Percentiles rank a stretch among this genome's conserved stretches.
Evolutionary conservation across 306 rosid species (phyloP).

Genomic region (Quercus alba): DNA sequence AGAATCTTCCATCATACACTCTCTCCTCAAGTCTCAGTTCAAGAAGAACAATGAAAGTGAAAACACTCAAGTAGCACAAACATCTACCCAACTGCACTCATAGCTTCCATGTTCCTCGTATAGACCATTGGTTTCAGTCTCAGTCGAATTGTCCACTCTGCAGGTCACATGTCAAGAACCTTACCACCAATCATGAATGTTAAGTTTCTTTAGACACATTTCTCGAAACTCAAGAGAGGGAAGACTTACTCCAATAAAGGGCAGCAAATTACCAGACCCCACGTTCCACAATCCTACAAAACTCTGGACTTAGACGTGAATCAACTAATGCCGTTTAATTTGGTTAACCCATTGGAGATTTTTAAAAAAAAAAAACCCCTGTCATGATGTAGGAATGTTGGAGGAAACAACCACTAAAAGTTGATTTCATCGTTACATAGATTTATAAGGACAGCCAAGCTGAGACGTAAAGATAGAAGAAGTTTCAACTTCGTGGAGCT

Average conservation of each 20-base stretch:
- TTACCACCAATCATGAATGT: background rate
- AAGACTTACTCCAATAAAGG: slow-evolving; percentile 22
- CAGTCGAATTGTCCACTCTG: slow-evolving; percentile 61
- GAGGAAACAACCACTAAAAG: too few relatives aligned
- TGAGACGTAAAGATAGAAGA: background rate
- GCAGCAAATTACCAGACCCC: slow-evolving; percentile 16
- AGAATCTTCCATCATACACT: slow-evolving; percentile 7
- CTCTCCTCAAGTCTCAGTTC: slow-evolving; percentile 39
- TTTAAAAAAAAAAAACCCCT: too few relatives aligned
- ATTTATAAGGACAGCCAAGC: too few relatives aligned
- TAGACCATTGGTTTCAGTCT: slow-evolving; percentile 44
- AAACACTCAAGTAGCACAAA: slow-evolving; percentile 12
- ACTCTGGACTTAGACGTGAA: slow-evolving; percentile 1
- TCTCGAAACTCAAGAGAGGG: slow-evolving; percentile 13
- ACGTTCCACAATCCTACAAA: slow-evolving; percentile 1
- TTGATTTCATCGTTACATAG: too few relatives aligned
- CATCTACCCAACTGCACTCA: slow-evolving; percentile 41
- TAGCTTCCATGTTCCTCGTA: slow-evolving; percentile 52
- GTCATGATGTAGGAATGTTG: too few relatives aligned
- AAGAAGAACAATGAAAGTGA: slow-evolving; percentile 33
- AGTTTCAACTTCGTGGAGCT: background rate
- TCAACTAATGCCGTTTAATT: background rate
- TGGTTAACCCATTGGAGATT: background rate
- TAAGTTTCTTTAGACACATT: background rate
- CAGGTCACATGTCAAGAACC: slow-evolving; percentile 30